phyloP scores from a whole-genome alignment of 257 asterid genomes.

The Solanum bulbocastanum region DNA sequence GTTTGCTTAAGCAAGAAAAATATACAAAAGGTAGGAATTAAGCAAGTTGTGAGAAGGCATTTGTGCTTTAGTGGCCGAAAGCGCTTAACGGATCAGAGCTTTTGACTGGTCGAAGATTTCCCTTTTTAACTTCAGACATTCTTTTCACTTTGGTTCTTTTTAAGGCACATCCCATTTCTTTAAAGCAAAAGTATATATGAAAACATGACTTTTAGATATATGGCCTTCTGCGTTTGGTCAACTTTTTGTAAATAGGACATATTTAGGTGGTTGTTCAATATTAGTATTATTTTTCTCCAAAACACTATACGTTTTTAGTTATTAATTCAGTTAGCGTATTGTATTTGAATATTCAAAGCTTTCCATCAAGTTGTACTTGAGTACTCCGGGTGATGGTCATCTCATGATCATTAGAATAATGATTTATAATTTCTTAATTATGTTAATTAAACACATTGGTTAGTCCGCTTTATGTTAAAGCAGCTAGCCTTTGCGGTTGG shows the following conservation, averaged over 20 bases:
- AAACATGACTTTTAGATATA: neutral
- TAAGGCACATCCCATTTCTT: neutral
- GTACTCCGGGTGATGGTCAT: neutral
- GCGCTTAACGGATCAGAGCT: neutral
- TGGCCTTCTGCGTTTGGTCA: neutral
- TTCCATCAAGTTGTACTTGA: neutral
- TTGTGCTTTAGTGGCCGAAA: slow-evolving; percentile 18
- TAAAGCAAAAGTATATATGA: neutral
- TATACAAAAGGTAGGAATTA: neutral
- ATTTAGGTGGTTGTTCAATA: neutral
- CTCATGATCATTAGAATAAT: neutral
- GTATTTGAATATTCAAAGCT: neutral
- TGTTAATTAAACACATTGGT: neutral
- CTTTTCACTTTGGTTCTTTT: neutral
- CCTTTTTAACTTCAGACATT: neutral
- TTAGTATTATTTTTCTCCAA: neutral
- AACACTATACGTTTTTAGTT: neutral
- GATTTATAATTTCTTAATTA: neutral
- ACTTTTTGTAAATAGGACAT: neutral
- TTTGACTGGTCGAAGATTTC: neutral
- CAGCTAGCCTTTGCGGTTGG: neutral
- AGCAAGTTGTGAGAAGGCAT: neutral
- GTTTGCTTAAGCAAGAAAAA: neutral
- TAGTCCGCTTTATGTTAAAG: neutral
- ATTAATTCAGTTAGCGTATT: neutral